Evolutionary conservation across 371 early-diverging fungal genomes (phyloP).

Genomic region (Actinomortierella wolfii): DNA sequence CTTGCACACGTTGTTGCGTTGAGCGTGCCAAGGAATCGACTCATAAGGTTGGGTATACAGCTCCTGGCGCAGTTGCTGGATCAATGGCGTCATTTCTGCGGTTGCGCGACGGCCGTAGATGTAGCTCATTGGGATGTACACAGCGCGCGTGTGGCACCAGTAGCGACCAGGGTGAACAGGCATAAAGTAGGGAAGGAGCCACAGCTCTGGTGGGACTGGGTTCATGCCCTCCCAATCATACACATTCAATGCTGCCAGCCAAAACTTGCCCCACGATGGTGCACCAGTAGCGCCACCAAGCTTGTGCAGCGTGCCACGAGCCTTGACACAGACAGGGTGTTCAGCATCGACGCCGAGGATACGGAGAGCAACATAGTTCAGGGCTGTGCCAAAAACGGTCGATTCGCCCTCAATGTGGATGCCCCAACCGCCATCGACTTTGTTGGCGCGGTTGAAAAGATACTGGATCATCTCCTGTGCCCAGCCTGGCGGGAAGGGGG

Average conservation of each 20-base stretch:
- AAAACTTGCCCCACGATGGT: conserved; percentile 98
- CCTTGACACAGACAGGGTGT: conserved; percentile 85
- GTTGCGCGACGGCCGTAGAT: conserved; percentile 77
- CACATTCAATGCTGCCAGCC: conserved; percentile 86
- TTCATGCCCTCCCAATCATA: conserved; percentile 97
- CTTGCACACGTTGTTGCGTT: conserved; percentile 81
- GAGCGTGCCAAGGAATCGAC: conserved; percentile 79
- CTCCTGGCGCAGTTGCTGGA: conserved; percentile 81
- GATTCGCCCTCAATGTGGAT: conserved; percentile 93
- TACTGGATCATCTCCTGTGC: conserved; percentile 88
- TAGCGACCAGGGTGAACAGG: conserved; percentile 91
- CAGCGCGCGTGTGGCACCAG: conserved; percentile 92
- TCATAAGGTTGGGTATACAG: conserved; percentile 86
- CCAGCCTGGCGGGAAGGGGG: conserved; percentile 62
- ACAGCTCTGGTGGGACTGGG: conserved; percentile 94
- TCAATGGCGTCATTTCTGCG: conserved; percentile 69
- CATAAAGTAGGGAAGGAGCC: conserved; percentile 84
- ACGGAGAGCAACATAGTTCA: conserved; percentile 92
- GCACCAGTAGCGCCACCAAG: conserved; percentile 84
- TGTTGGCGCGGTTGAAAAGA: conserved; percentile 78
- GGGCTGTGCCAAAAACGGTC: conserved; percentile 92
- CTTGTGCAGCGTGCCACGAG: conserved; percentile 83
- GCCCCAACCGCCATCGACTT: conserved; percentile 96
- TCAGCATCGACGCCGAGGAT: conserved; percentile 88
- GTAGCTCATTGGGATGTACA: conserved; percentile 95